phyloP scores from a whole-genome alignment of 768 basidiomycete species.

The Rhizopogon vesiculosus region DNA sequence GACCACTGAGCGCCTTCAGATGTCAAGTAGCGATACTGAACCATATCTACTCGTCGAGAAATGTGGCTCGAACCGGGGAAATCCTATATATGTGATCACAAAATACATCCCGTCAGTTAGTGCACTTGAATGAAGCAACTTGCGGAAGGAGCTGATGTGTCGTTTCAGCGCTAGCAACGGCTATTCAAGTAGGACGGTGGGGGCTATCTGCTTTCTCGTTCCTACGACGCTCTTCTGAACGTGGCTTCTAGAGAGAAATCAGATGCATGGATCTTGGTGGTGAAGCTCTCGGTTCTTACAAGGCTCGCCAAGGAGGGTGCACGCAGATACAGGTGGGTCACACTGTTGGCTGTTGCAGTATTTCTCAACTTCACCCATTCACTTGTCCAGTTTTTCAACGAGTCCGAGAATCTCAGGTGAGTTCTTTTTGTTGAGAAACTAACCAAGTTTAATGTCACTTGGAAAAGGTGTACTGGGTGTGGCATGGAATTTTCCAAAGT shows the following conservation, averaged over 20 bases:
- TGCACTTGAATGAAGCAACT: conserved; percentile 2
- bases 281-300: conserved; percentile 37
- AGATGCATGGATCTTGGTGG: conserved; percentile 38
- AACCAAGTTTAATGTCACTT: not conserved
- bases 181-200: conserved; percentile 29
- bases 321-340: conserved; percentile 36
- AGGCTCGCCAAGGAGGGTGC: conserved; percentile 34
- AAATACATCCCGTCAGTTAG: conserved; percentile 36
- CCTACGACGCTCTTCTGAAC: conserved; percentile 4
- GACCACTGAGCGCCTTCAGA: conserved; percentile 10
- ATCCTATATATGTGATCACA: conserved; percentile 39
- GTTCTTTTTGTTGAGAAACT: conserved; percentile 8
- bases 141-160: conserved; percentile 12
- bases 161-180: conserved; percentile 24
- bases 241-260: conserved; percentile 31
- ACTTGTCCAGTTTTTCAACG: conserved; percentile 33
- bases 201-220: conserved; percentile 7
- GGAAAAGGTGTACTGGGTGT: conserved; percentile 32
- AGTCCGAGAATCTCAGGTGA: conserved; percentile 32
- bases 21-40: conserved; percentile 21
- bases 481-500: conserved; percentile 37
- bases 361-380: conserved; percentile 3
- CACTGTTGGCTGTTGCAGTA: not conserved
- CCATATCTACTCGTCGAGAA: conserved; percentile 38
- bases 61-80: conserved; percentile 36